Evolutionary conservation across 129 eudicot genomes (phyloP).

Genomic region (Heracleum sosnowskyi): DNA sequence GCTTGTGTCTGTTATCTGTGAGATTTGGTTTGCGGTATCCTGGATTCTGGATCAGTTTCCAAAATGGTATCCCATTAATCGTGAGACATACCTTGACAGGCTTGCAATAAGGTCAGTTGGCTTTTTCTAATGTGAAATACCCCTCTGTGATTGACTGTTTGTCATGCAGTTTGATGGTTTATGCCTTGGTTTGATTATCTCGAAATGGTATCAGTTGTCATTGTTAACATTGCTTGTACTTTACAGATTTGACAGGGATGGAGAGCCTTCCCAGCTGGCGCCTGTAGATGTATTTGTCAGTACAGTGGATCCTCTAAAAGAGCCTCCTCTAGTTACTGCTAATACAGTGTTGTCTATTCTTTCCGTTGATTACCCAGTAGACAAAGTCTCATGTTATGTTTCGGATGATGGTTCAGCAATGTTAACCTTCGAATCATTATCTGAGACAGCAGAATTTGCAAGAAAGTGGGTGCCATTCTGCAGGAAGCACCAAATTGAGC

Average conservation of each 20-base stretch:
- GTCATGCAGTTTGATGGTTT: not conserved
- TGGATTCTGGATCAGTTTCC: conserved; percentile 92
- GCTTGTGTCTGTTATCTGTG: conserved; percentile 79
- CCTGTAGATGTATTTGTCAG: conserved; percentile 83
- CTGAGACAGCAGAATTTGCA: conserved; percentile 58
- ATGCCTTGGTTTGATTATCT: not conserved
- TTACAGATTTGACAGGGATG: conserved; percentile 65
- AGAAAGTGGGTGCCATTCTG: conserved; percentile 85
- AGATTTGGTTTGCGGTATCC: conserved; percentile 82
- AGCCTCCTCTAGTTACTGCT: conserved; percentile 74
- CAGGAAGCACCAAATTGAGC: conserved; percentile 76
- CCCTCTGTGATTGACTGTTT: not conserved
- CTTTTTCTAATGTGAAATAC: not conserved
- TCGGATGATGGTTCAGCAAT: conserved; percentile 63
- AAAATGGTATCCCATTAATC: conserved; percentile 74
- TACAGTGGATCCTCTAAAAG: conserved; percentile 88
- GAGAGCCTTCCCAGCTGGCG: conserved; percentile 85
- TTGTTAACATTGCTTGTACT: not conserved
- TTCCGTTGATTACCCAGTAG: conserved; percentile 81
- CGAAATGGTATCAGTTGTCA: not conserved
- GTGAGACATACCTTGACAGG: conserved; percentile 80
- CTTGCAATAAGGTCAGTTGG: conserved; percentile 56
- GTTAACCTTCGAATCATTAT: conserved; percentile 49
- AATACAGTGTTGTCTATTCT: conserved; percentile 82
- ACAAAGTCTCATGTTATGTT: conserved; percentile 62